These are phyloP conservation scores for Hypoxylon sp. DNA, from an alignment of 2,329 filamentous ascomycete genomes.

Conservation along the genomic window DNA sequence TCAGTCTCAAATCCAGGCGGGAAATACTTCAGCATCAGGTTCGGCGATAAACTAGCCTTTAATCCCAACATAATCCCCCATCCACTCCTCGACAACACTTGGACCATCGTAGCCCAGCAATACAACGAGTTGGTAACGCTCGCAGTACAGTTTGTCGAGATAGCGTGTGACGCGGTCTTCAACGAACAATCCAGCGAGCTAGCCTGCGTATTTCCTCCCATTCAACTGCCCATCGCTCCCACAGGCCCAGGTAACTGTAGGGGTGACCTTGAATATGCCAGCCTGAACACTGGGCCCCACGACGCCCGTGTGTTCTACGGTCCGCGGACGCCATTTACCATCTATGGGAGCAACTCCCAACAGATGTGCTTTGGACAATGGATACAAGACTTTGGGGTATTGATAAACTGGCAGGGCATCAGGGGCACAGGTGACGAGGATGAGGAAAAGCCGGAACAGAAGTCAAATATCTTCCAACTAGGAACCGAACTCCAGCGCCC, in stretches of 20 bases:
- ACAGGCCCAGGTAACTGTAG: conserved; percentile 56
- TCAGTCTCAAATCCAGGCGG: conserved; percentile 56
- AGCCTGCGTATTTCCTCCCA: conserved; percentile 53
- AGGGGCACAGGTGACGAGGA: conserved; percentile 19
- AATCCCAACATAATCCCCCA: conserved; percentile 69
- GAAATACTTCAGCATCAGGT: conserved; percentile 60
- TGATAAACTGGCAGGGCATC: conserved; percentile 55
- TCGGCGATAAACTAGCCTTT: conserved; percentile 52
- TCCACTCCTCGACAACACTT: conserved; percentile 56
- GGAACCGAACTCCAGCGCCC: conserved; percentile 63
- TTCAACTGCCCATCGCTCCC: conserved; percentile 55
- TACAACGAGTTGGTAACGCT: conserved; percentile 42
- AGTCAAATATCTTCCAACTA: conserved; percentile 47
- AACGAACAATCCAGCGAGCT: conserved; percentile 48
- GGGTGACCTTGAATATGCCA: conserved; percentile 53
- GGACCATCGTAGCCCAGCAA: conserved; percentile 61
- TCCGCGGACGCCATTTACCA: conserved; percentile 57
- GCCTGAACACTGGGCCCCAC: conserved; percentile 60
- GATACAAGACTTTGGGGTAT: conserved; percentile 60
- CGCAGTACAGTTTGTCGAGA: conserved; percentile 51
- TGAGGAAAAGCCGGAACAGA: background rate
- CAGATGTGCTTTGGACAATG: conserved; percentile 66
- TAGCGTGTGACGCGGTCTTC: conserved; percentile 61
- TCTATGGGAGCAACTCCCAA: conserved; percentile 64
- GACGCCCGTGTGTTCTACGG: conserved; percentile 67